Conservation (phyloP, 805 yeast genomes). For the Candida yuanshanica region DNA sequence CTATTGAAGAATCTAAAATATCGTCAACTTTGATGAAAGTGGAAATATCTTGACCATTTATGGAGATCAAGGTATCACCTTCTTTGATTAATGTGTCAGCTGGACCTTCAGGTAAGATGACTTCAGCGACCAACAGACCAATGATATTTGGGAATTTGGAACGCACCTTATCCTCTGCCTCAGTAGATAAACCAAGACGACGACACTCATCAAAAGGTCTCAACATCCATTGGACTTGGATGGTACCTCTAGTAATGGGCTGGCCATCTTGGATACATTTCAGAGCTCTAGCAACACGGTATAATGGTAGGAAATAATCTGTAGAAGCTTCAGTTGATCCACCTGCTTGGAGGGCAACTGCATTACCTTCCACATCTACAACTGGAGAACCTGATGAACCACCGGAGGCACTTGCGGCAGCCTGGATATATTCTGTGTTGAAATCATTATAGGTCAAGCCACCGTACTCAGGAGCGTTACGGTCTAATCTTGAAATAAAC, state of each 20-base stretch:
- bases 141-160: slow-evolving; percentile 62
- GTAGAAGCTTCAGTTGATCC: slow-evolving; percentile 90
- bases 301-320: slow-evolving; percentile 84
- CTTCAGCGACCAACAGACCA: slow-evolving; percentile 79
- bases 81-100: slow-evolving; percentile 68
- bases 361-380: slow-evolving; percentile 81
- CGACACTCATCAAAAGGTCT: slow-evolving; percentile 89
- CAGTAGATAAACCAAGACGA: slow-evolving; percentile 74
- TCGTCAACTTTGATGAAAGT: slow-evolving; percentile 80
- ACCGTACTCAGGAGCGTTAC: slow-evolving; percentile 95
- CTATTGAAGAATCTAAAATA: slow-evolving; percentile 68
- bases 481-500: slow-evolving; percentile 68
- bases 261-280: slow-evolving; percentile 54
- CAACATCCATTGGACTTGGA: slow-evolving; percentile 84
- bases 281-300: slow-evolving; percentile 77
- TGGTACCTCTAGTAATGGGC: slow-evolving; percentile 81
- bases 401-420: slow-evolving; percentile 94
- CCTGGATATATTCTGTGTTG: slow-evolving; percentile 91
- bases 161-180: slow-evolving; percentile 67
- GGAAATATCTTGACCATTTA: slow-evolving; percentile 58
- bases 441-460: slow-evolving; percentile 83
- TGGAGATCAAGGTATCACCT: slow-evolving; percentile 78
- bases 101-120: slow-evolving; percentile 81
- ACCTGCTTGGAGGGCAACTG: slow-evolving; percentile 92
- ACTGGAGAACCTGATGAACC: slow-evolving; percentile 97